phyloP scores from a whole-genome alignment of 164 flowering plant species.

The Protea cynaroides region DNA sequence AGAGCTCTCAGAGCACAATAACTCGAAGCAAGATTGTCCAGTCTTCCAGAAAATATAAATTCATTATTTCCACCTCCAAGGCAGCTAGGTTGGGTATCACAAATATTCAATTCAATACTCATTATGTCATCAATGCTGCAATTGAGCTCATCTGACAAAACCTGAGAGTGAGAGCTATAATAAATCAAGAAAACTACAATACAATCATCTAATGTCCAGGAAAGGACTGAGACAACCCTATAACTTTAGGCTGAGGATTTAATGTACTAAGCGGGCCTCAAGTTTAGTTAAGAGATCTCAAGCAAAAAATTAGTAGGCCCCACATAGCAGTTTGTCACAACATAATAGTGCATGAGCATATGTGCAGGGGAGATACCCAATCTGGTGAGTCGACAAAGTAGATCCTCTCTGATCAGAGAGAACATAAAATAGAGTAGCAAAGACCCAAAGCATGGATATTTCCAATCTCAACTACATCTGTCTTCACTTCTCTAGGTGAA shows the following conservation, averaged over 20 bases:
- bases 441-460: neutral
- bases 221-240: neutral
- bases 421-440: neutral
- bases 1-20: conserved; percentile 91
- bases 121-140: conserved; percentile 64
- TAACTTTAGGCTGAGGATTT: neutral
- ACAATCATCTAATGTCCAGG: neutral
- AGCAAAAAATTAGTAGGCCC: neutral
- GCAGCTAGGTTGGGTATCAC: conserved; percentile 96
- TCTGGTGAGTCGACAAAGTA: neutral
- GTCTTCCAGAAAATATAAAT: conserved; percentile 91
- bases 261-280: neutral
- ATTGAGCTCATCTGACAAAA: conserved; percentile 66
- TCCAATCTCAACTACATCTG: neutral
- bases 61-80: conserved; percentile 92
- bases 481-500: neutral
- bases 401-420: no score
- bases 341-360: no score
- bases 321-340: no score
- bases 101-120: conserved; percentile 68
- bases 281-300: neutral
- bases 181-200: conserved; percentile 3
- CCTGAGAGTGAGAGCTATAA: conserved; percentile 33
- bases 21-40: conserved; percentile 92
- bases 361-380: neutral